phyloP scores from a whole-genome alignment of 306 rosid genomes.

The Senna siamea region DNA sequence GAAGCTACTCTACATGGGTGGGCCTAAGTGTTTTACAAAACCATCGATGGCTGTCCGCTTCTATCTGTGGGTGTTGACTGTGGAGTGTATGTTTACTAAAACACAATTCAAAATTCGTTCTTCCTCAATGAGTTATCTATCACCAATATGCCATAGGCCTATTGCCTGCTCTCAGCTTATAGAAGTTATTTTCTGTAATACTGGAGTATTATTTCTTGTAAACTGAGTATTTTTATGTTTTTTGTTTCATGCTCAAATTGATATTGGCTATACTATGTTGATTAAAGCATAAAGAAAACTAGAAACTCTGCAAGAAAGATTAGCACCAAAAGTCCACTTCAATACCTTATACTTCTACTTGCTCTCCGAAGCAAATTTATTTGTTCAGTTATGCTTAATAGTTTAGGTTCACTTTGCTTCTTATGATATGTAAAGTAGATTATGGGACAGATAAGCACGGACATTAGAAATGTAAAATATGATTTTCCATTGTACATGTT shows the following conservation, averaged over 20 bases:
- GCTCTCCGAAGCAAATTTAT: conserved; percentile 1
- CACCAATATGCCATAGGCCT: neutral
- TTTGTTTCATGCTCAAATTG: neutral
- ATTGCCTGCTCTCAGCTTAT: too few relatives aligned
- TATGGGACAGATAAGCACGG: neutral
- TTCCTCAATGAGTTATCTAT: neutral
- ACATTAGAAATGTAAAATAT: conserved; percentile 11
- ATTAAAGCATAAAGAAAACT: neutral
- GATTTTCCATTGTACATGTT: conserved; percentile 24
- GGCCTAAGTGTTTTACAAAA: neutral
- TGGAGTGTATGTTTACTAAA: neutral
- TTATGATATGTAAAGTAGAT: conserved; percentile 26
- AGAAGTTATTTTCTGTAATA: neutral
- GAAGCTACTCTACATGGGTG: neutral
- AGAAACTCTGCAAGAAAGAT: conserved; percentile 11
- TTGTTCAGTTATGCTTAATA: conserved; percentile 2
- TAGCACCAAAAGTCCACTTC: conserved; percentile 1
- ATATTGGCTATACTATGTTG: neutral
- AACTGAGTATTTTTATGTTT: neutral
- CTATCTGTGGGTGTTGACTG: neutral
- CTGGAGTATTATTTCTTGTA: neutral
- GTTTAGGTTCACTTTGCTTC: conserved; percentile 2
- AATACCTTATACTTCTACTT: neutral
- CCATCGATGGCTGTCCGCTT: neutral
- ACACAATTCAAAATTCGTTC: neutral